phyloP scores from a whole-genome alignment of 352 stramenopile species.

The Globisporangium spiculum region DNA sequence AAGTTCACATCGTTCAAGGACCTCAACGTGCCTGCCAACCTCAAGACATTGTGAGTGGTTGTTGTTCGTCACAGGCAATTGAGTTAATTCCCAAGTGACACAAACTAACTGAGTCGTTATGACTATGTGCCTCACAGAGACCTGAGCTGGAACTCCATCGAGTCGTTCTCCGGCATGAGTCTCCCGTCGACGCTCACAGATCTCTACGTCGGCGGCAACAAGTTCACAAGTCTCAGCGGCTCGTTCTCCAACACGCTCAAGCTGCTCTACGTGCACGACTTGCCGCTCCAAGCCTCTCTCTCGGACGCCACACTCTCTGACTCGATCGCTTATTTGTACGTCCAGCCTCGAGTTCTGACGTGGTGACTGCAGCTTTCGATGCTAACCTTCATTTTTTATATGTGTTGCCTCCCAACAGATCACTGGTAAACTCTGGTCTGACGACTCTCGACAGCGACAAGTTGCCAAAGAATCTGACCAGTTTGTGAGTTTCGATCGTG shows the following conservation, averaged over 20 bases:
- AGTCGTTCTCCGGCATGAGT: constrained; percentile 58
- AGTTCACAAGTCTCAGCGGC: constrained; percentile 52
- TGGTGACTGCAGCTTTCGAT: not conserved
- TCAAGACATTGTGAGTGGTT: constrained; percentile 38
- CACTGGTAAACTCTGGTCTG: constrained; percentile 40
- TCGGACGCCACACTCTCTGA: constrained; percentile 40
- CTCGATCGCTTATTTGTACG: constrained; percentile 39
- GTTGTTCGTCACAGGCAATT: not conserved
- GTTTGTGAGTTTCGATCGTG: constrained; percentile 35
- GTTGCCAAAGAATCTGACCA: constrained; percentile 46
- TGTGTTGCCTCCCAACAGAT: constrained; percentile 19
- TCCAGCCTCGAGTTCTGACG: not conserved
- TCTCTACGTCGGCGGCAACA: constrained; percentile 64
- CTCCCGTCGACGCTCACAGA: constrained; percentile 46
- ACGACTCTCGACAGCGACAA: constrained; percentile 36
- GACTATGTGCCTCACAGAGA: constrained; percentile 18
- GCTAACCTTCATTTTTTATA: not conserved
- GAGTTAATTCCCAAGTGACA: not conserved
- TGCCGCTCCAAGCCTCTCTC: constrained; percentile 38
- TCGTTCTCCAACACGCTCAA: constrained; percentile 49
- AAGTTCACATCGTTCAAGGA: constrained; percentile 40
- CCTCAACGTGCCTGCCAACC: constrained; percentile 31
- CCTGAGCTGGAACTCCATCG: constrained; percentile 66
- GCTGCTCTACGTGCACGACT: constrained; percentile 70
- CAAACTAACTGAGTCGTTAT: not conserved